Base-by-base conservation (phyloP, 495 filamentous ascomycete species). In the Cercophora newfieldiana region DNA sequence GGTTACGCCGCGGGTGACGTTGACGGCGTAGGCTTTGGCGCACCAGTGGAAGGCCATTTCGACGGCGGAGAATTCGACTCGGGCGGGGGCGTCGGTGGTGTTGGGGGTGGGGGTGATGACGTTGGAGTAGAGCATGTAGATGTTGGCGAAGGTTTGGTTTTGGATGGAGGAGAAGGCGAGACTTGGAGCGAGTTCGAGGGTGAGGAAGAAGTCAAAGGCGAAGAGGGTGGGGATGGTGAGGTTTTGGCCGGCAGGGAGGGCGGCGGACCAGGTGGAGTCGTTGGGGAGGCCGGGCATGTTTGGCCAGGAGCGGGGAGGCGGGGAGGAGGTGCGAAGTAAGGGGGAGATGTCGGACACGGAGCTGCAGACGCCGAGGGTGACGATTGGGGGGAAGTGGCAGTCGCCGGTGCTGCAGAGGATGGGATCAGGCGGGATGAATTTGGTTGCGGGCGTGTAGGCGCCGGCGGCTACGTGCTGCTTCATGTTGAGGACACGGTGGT, bases 401-500 rank as follows among this genome's bases (percentile, higher is more conserved):
- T 57, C 54, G 25, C 54, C 54, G 2, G 24, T 57, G 54, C 54
- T 57, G 54, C 54, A 57, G 22, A 31, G 7, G 7, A 57, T 57
- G 28, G n/a, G n/a, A 25, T 57, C 28, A 1, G 54, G 54, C 6
- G 28, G 19, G 3, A 57, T 8, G 18, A 8, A 10, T n/a, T 57
- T 6, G 54, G 24, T 31, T 1, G 22, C n/a, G 6, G 54, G 54
- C n/a, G 54, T 57, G 28, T 57, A 57, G 7, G 54, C 54, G 24
- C 54, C 54, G 24, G 24, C 54, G 26, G 54, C 19, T 12, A 57
- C 54, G 28, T 57, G 54, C 7, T 31, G 54, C 54, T 57, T 57
- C 54, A 57, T 57, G 54, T 57, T 57, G 54, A 57, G 54, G 28
- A 57, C 26, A 7, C 54, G 54, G 24, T 57, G 54, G 54, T 57